Percentiles rank a stretch among this genome's conserved stretches.
phyloP scores from a whole-genome alignment of 345 rosid genomes.

The Acer yangbiense region DNA sequence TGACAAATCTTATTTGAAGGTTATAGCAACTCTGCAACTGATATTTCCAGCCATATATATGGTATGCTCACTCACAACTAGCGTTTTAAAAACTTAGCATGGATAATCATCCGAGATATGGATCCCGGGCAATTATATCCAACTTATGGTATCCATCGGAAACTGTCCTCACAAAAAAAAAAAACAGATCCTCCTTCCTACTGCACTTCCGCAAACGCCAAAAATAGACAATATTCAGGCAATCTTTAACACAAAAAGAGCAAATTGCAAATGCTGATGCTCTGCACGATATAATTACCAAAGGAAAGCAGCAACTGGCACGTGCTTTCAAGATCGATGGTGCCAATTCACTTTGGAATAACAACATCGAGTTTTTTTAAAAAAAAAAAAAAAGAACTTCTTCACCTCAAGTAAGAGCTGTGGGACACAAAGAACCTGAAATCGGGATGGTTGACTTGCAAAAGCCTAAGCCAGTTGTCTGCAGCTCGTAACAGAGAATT shows the following conservation, averaged over 20 bases:
- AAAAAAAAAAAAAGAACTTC: slow-evolving; percentile 5
- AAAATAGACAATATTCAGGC: background rate
- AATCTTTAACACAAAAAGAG: background rate
- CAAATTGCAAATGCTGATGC: background rate
- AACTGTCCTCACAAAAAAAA: background rate
- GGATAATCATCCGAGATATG: background rate
- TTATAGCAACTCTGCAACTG: background rate
- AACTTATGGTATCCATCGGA: background rate
- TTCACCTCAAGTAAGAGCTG: slow-evolving; percentile 43
- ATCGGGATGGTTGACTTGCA: slow-evolving; percentile 80
- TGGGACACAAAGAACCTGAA: slow-evolving; percentile 67
- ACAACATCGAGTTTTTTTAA: slow-evolving; percentile 13
- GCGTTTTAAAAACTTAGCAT: background rate
- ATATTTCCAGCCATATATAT: background rate
- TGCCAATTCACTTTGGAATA: slow-evolving; percentile 16
- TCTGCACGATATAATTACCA: background rate
- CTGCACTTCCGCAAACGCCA: background rate
- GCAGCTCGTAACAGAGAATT: slow-evolving; percentile 60
- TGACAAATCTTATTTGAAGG: slow-evolving; percentile 9
- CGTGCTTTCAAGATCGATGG: slow-evolving; percentile 22
- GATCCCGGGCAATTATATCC: background rate
- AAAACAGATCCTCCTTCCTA: background rate
- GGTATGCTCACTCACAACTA: background rate
- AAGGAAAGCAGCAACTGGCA: background rate
- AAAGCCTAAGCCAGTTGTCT: slow-evolving; percentile 68